Conservation (phyloP, 768 basidiomycete genomes). For the Tephrocybe sp. region DNA sequence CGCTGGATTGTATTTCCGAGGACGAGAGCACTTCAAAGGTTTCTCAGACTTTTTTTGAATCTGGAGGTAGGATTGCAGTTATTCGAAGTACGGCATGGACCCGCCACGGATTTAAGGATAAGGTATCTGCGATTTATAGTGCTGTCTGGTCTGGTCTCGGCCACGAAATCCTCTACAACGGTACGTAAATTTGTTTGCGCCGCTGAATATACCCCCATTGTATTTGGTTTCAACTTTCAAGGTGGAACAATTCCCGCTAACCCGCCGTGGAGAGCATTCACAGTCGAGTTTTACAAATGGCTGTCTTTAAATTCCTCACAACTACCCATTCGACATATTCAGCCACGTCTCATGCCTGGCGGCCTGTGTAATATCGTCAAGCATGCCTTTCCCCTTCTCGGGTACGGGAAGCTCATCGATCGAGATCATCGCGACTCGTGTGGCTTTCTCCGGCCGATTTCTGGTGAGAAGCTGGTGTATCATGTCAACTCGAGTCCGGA, state of each 20-base stretch:
- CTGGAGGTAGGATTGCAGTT: slow-evolving; percentile 29
- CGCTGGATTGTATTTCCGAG: slow-evolving; percentile 33
- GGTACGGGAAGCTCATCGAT: slow-evolving; percentile 25
- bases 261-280: slow-evolving; percentile 24
- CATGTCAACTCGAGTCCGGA: slow-evolving; percentile 1
- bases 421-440: slow-evolving; percentile 10
- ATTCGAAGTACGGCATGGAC: slow-evolving; percentile 24
- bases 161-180: slow-evolving; percentile 27
- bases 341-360: slow-evolving; percentile 31
- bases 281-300: slow-evolving; percentile 29
- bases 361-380: slow-evolving; percentile 23
- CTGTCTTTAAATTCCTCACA: slow-evolving; percentile 19
- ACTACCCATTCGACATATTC: slow-evolving; percentile 24
- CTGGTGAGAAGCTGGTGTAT: slow-evolving; percentile 31
- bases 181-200: slow-evolving; percentile 12
- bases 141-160: slow-evolving; percentile 32
- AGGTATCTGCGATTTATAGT: slow-evolving; percentile 26
- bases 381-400: slow-evolving; percentile 28
- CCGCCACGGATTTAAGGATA: slow-evolving; percentile 21
- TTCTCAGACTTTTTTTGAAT: slow-evolving; percentile 25
- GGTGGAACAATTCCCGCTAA: slow-evolving; percentile 22
- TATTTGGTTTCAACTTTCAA: slow-evolving; percentile 1
- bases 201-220: neutral
- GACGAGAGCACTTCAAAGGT: slow-evolving; percentile 26
- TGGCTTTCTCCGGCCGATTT: slow-evolving; percentile 26